Conservation (phyloP, 371 early-diverging fungal genomes). For the Rhizopus sp. region DNA sequence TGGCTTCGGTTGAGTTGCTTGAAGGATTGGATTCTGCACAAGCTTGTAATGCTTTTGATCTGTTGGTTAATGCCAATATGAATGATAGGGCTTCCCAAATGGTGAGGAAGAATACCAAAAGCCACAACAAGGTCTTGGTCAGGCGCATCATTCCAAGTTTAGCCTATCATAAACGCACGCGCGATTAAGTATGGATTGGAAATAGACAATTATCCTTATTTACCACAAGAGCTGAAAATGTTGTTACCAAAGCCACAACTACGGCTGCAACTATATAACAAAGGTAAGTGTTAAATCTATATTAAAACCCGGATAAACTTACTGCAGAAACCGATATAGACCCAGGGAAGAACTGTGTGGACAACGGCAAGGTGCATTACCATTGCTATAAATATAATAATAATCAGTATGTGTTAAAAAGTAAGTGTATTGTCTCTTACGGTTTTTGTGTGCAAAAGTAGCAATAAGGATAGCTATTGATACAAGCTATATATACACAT, state of each 20-base stretch:
- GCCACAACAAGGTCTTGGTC: conserved; percentile 42
- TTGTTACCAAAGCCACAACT: conserved; percentile 36
- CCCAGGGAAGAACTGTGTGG: conserved; percentile 40
- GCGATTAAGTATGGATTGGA: not conserved
- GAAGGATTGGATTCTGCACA: conserved; percentile 39
- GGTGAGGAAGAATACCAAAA: conserved; percentile 33
- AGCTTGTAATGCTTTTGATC: conserved; percentile 30
- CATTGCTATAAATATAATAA: conserved; percentile 31
- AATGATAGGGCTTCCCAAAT: conserved; percentile 45
- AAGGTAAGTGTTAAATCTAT: not conserved
- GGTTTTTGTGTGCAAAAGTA: conserved; percentile 49
- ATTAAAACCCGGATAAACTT: conserved; percentile 4
- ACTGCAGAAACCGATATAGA: conserved; percentile 43
- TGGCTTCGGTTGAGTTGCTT: conserved; percentile 1
- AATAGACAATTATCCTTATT: not conserved
- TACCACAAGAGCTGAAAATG: conserved; percentile 37
- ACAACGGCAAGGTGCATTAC: conserved; percentile 40
- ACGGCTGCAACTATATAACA: conserved; percentile 35
- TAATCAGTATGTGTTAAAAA: not conserved
- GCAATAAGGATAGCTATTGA: conserved; percentile 36
- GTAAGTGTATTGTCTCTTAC: conserved; percentile 25
- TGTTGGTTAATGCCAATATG: conserved; percentile 38
- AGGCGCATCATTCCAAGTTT: conserved; percentile 46
- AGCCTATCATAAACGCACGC: conserved; percentile 26
- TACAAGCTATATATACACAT: conserved; percentile 27